Percentiles rank a stretch among this genome's conserved stretches.
These are phyloP conservation scores for Trypanosoma avium DNA, from an alignment of 208 protist genomes.

Conservation along the genomic window DNA sequence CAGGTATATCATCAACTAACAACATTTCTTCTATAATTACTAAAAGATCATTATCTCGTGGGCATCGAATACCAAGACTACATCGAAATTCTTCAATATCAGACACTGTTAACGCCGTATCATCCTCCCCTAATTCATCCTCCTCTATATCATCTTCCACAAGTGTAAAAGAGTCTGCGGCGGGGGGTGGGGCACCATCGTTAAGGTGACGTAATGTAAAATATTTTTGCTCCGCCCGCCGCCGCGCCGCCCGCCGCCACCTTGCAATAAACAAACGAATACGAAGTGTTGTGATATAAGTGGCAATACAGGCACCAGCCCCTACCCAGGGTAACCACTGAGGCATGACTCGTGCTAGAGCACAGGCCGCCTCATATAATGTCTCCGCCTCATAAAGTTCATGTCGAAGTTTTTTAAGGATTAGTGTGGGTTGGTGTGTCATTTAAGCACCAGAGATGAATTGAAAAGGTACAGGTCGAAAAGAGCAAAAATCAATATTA, in stretches of 20 bases:
- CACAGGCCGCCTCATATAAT: conserved; percentile 41
- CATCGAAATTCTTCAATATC: conserved; percentile 89
- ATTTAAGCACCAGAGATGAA: neutral
- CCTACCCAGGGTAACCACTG: conserved; percentile 65
- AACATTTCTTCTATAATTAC: conserved; percentile 82
- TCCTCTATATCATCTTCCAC: conserved; percentile 39
- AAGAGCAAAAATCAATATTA: no score
- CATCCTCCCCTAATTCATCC: conserved; percentile 58
- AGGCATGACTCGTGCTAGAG: conserved; percentile 60
- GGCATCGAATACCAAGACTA: conserved; percentile 78
- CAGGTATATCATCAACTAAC: conserved; percentile 77
- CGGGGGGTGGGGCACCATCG: conserved; percentile 29
- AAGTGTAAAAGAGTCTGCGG: conserved; percentile 30
- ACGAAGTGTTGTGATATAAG: conserved; percentile 68
- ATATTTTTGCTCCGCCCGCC: conserved; percentile 70
- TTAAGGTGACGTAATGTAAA: conserved; percentile 65
- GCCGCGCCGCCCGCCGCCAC: conserved; percentile 74
- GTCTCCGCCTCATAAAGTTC: conserved; percentile 71
- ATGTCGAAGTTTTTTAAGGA: conserved; percentile 27
- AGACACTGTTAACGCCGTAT: conserved; percentile 61
- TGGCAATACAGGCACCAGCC: conserved; percentile 34
- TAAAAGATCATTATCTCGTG: conserved; percentile 84
- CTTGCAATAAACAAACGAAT: conserved; percentile 66
- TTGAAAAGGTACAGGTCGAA: no score
- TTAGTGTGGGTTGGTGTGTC: neutral